Evolutionary conservation across 177 flowering plant species (phyloP).

Genomic region (Vitis hybrid): DNA sequence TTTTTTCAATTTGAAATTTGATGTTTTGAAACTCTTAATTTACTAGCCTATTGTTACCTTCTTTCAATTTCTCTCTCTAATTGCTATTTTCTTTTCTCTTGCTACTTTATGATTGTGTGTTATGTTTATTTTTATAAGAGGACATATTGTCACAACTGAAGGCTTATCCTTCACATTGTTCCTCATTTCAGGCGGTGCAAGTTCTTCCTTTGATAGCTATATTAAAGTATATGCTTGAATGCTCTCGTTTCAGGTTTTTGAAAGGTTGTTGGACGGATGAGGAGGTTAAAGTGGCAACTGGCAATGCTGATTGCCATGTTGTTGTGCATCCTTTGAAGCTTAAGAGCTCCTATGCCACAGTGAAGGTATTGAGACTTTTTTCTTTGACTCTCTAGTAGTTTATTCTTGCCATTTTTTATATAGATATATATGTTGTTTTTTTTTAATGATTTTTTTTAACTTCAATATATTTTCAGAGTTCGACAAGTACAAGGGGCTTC

Average conservation of each 20-base stretch:
- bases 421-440: not conserved
- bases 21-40: not conserved
- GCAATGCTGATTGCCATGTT: slow-evolving; percentile 23
- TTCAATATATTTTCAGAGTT: slow-evolving; percentile 32
- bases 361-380: slow-evolving; percentile 31
- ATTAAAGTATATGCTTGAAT: not conserved
- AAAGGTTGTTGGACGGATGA: slow-evolving; percentile 41
- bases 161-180: too few relatives aligned
- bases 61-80: not conserved
- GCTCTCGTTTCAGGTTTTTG: slow-evolving; percentile 28
- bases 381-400: not conserved
- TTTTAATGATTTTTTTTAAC: not conserved
- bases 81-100: not conserved
- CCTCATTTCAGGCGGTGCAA: too few relatives aligned
- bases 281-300: slow-evolving; percentile 52
- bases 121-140: not conserved
- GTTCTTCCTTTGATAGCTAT: not conserved
- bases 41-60: not conserved
- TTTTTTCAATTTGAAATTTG: not conserved
- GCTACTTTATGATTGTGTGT: not conserved
- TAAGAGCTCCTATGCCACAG: slow-evolving; percentile 48
- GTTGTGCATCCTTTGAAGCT: slow-evolving; percentile 50
- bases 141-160: too few relatives aligned
- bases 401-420: not conserved
- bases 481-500: slow-evolving; percentile 33